Evolutionary conservation across 495 filamentous ascomycete genomes (phyloP).

Genomic region (Daldinia bambusicola): DNA sequence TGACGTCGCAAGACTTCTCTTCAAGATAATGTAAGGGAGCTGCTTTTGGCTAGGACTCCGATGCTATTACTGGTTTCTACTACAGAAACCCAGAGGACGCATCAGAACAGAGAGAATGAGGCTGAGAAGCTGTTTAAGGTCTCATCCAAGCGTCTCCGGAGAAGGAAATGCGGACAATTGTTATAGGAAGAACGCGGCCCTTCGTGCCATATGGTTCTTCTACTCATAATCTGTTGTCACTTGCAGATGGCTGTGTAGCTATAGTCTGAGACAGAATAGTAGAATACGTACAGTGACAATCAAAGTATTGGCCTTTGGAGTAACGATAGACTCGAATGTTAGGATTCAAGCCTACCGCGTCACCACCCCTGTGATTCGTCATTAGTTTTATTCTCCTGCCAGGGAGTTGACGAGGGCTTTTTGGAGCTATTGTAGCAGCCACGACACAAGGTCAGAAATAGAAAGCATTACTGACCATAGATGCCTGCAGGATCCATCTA

Average conservation of each 20-base stretch:
- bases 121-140: not conserved
- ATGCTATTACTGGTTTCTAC: not conserved
- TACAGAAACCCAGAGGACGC: not conserved
- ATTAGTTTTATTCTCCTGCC: constrained; percentile 17
- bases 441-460: constrained; percentile 17
- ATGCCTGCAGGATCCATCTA: constrained; percentile 46
- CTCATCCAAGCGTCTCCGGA: not conserved
- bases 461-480: constrained; percentile 46
- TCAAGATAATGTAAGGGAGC: not conserved
- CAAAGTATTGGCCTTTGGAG: constrained; percentile 85
- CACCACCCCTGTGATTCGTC: constrained; percentile 74
- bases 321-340: constrained; percentile 96
- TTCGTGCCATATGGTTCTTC: constrained; percentile 2
- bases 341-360: constrained; percentile 84
- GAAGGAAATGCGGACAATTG: not conserved
- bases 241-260: constrained; percentile 13
- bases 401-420: too few species aligned
- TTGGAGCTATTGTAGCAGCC: not conserved
- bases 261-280: constrained; percentile 9
- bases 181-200: constrained; percentile 18
- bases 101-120: constrained; percentile 5
- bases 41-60: not conserved
- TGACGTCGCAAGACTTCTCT: not conserved
- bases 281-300: constrained; percentile 78
- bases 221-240: constrained; percentile 15